These are phyloP conservation scores for Scutellaria barbata DNA, from an alignment of 257 asterid genomes.

Conservation along the genomic window DNA sequence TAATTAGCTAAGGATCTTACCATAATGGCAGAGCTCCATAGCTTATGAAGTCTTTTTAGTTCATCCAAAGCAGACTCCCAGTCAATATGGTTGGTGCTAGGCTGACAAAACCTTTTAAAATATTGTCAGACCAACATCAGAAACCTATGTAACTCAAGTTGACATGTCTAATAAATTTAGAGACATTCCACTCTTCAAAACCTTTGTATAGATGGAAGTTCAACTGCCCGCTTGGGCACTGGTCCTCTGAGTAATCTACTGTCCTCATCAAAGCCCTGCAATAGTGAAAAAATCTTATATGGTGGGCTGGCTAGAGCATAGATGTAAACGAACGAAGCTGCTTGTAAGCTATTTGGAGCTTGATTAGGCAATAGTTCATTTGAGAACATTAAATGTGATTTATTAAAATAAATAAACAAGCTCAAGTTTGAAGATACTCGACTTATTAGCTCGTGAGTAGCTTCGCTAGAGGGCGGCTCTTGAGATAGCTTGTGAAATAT, in stretches of 20 bases:
- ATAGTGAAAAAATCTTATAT: conserved; percentile 27
- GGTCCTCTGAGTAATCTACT: conserved; percentile 45
- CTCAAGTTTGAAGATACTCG: too few relatives aligned
- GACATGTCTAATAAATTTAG: conserved; percentile 6
- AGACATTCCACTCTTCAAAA: conserved; percentile 37
- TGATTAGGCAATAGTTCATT: too few relatives aligned
- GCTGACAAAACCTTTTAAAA: conserved; percentile 47
- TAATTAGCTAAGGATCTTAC: conserved; percentile 46
- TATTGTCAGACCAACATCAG: conserved; percentile 34
- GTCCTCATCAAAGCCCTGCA: conserved; percentile 55
- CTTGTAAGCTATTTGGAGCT: too few relatives aligned
- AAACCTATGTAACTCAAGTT: conserved; percentile 35
- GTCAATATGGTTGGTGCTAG: conserved; percentile 39
- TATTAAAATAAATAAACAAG: too few relatives aligned
- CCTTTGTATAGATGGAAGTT: conserved; percentile 60
- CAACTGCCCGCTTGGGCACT: conserved; percentile 51
- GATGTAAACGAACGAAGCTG: too few relatives aligned
- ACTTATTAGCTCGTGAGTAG: too few relatives aligned
- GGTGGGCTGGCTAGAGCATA: conserved; percentile 1
- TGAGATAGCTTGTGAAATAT: too few relatives aligned
- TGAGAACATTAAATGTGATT: too few relatives aligned
- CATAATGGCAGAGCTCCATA: conserved; percentile 74
- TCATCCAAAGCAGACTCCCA: conserved; percentile 57
- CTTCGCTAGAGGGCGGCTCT: too few relatives aligned
- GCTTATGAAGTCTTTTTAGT: conserved; percentile 58